phyloP scores from a whole-genome alignment of 1,284 basidiomycete species.

The Irpex lacteus region DNA sequence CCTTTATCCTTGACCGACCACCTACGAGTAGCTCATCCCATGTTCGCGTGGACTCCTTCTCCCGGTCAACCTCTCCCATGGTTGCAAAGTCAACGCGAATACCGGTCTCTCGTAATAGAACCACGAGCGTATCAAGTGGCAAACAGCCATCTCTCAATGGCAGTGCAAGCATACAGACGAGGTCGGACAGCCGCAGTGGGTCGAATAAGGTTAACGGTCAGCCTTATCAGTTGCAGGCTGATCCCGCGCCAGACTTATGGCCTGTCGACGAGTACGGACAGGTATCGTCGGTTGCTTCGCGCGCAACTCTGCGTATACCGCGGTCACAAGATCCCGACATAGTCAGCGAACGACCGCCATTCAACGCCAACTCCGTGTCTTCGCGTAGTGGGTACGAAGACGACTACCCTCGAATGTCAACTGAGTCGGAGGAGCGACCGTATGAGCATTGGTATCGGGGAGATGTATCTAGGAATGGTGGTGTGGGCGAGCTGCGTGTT shows the following conservation, averaged over 20 bases:
- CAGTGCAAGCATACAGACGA: neutral
- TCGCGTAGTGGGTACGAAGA: conserved; percentile 21
- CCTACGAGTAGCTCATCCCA: conserved; percentile 24
- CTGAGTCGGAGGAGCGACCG: conserved; percentile 74
- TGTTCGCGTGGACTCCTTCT: conserved; percentile 22
- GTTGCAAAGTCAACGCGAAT: conserved; percentile 45
- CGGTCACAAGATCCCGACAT: conserved; percentile 36
- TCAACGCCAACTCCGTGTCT: conserved; percentile 21
- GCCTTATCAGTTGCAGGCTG: conserved; percentile 14
- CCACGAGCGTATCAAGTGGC: conserved; percentile 42
- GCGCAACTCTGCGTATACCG: conserved; percentile 27
- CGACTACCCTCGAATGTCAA: conserved; percentile 46
- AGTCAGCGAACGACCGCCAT: conserved; percentile 43
- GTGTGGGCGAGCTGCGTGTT: conserved; percentile 73
- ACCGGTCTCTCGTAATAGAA: conserved; percentile 42
- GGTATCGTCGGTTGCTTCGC: conserved; percentile 23
- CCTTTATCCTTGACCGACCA: conserved; percentile 37
- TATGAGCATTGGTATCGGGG: conserved; percentile 84
- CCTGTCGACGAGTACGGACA: conserved; percentile 26
- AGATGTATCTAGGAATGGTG: conserved; percentile 74
- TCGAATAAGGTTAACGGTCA: conserved; percentile 13
- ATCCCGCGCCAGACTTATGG: conserved; percentile 19
- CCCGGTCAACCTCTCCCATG: conserved; percentile 38
- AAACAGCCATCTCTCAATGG: conserved; percentile 19
- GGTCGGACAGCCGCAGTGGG: conserved; percentile 16